Evolutionary conservation across 208 protist genomes (phyloP).

Genomic region (Angomonas deanei): DNA sequence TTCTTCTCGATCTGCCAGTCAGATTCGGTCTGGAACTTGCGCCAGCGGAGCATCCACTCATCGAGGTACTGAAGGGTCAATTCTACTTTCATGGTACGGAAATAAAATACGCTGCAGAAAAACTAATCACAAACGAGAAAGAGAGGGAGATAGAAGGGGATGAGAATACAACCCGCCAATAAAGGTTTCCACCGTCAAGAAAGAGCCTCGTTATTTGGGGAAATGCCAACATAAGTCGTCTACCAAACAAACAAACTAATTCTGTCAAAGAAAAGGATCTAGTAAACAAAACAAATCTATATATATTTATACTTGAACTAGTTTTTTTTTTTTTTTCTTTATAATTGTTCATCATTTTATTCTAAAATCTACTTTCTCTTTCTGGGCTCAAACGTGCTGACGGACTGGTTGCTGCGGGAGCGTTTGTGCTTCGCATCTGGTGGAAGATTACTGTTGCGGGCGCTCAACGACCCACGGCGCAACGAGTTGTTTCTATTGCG

Average conservation of each 20-base stretch:
- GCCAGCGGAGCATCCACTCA: slow-evolving; percentile 90
- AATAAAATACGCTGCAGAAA: background rate
- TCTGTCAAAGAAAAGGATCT: background rate
- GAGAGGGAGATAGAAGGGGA: slow-evolving; percentile 8
- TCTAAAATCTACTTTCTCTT: background rate
- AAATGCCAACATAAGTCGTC: background rate
- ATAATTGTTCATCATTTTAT: background rate
- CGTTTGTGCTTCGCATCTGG: background rate
- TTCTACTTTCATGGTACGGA: slow-evolving; percentile 66
- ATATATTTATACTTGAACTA: background rate
- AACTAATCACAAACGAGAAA: slow-evolving; percentile 3
- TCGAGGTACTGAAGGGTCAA: slow-evolving; percentile 87
- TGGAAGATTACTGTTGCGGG: slow-evolving; percentile 3
- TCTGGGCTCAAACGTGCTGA: background rate
- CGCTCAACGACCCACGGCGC: background rate
- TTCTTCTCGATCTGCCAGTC: slow-evolving; percentile 86
- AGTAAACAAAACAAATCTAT: background rate
- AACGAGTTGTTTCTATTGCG: background rate
- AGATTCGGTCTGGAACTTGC: slow-evolving; percentile 87
- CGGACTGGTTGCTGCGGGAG: background rate
- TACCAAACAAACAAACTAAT: background rate
- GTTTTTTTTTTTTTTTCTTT: too few relatives aligned
- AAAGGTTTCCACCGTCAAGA: slow-evolving; percentile 8
- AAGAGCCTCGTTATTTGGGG: background rate
- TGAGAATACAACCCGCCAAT: too few relatives aligned